Percentiles rank a stretch among this genome's conserved stretches.
Conservation (phyloP, 129 eudicot species). For the Rutidosis leptorrhynchoides region DNA sequence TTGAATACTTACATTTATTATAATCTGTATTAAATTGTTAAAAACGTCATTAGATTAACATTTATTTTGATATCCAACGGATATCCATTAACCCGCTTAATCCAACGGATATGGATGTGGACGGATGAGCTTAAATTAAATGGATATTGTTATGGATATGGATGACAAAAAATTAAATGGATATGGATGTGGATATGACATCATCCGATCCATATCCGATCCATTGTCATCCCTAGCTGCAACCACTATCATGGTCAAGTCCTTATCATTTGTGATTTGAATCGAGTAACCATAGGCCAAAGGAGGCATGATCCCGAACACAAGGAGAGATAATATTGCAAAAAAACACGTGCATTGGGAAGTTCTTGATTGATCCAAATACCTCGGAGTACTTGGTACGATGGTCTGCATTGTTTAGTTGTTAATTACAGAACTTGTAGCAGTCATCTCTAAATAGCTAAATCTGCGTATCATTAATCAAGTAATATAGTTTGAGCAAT, state of each 20-base stretch:
- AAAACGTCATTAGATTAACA: too few species aligned
- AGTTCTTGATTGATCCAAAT: slow-evolving; percentile 47
- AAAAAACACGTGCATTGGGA: slow-evolving; percentile 44
- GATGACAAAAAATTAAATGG: too few species aligned
- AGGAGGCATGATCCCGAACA: slow-evolving; percentile 53
- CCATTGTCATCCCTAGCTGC: too few species aligned
- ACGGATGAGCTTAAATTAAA: too few species aligned
- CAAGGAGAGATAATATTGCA: slow-evolving; percentile 51
- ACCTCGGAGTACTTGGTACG: slow-evolving; percentile 44
- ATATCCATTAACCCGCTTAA: too few species aligned
- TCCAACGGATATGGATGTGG: too few species aligned
- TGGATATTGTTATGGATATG: too few species aligned
- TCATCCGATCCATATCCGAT: too few species aligned
- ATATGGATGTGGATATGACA: too few species aligned
- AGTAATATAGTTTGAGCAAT: neutral
- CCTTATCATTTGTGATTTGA: slow-evolving; percentile 36
- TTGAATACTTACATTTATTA: too few species aligned
- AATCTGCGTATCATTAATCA: slow-evolving; percentile 36
- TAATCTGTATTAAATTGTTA: too few species aligned
- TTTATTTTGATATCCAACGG: too few species aligned
- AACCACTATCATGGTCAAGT: slow-evolving; percentile 44
- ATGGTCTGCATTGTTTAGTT: slow-evolving; percentile 16
- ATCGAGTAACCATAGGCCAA: slow-evolving; percentile 58
- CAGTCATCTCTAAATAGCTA: slow-evolving; percentile 49
- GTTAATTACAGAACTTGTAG: slow-evolving; percentile 18